Percentiles rank a stretch among this genome's conserved stretches.
These are phyloP conservation scores for Vigna nakashimae DNA, from an alignment of 306 rosid species.

Conservation along the genomic window DNA sequence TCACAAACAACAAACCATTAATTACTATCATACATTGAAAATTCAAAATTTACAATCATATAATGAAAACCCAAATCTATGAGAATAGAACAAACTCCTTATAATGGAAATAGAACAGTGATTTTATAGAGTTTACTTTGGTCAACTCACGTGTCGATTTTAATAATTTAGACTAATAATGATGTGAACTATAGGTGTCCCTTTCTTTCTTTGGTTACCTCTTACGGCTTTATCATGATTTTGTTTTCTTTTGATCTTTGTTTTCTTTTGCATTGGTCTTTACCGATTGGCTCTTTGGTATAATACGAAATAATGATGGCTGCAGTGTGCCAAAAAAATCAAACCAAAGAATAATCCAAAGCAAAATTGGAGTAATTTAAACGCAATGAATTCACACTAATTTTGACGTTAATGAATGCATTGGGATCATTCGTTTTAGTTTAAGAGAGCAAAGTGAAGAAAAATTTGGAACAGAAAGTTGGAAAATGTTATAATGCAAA, in stretches of 20 bases:
- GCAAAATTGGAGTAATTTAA: neutral
- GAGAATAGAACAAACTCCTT: neutral
- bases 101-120: neutral
- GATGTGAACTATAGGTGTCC: neutral
- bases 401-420: neutral
- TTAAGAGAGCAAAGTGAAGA: neutral
- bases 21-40: no score
- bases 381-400: conserved; percentile 19
- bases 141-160: conserved; percentile 43
- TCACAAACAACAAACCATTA: neutral
- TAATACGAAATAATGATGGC: neutral
- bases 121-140: neutral
- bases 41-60: neutral
- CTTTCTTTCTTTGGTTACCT: neutral
- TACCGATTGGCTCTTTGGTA: conserved; percentile 4
- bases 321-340: neutral
- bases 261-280: conserved; percentile 1
- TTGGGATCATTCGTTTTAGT: neutral
- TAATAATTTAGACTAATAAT: conserved; percentile 17
- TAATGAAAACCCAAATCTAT: neutral
- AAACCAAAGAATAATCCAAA: neutral
- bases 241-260: conserved; percentile 8
- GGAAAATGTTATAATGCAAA: no score
- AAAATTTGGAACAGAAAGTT: neutral
- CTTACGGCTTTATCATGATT: neutral